A percentile compares a stretch with the other conserved stretches of the same genome.
Conservation (phyloP, 768 basidiomycete genomes). For the Mycena belliarum region DNA sequence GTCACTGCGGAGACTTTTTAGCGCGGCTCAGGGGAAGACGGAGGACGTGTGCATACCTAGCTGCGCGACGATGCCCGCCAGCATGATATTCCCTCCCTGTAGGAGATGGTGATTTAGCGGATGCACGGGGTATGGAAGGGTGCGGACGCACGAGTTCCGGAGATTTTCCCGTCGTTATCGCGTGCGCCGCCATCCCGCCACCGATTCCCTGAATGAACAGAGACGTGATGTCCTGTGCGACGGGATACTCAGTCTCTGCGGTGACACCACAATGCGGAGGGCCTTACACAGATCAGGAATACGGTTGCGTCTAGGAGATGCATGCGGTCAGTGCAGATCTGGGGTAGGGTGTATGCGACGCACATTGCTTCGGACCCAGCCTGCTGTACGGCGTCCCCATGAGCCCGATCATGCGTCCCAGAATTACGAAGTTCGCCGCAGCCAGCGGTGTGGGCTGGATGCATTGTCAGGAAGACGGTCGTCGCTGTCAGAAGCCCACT, state of each 20-base stretch:
- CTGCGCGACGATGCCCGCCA: slow-evolving; percentile 16
- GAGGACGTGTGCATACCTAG: slow-evolving; percentile 6
- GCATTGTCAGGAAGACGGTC: too few species aligned
- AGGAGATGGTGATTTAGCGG: slow-evolving; percentile 10
- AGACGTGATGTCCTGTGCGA: slow-evolving; percentile 51
- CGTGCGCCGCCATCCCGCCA: slow-evolving; percentile 54
- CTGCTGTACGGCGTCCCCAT: slow-evolving; percentile 54
- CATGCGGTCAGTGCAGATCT: too few species aligned
- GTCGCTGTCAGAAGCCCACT: too few species aligned
- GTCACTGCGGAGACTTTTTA: slow-evolving; percentile 24
- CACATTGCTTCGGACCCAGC: slow-evolving; percentile 42
- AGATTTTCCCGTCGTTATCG: neutral
- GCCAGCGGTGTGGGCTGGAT: slow-evolving; percentile 15
- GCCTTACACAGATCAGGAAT: slow-evolving; percentile 38
- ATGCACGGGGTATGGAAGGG: too few species aligned
- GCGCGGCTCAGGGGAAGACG: too few species aligned
- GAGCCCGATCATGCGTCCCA: slow-evolving; percentile 44
- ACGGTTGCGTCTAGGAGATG: slow-evolving; percentile 45
- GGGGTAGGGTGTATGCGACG: too few species aligned
- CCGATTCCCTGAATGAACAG: slow-evolving; percentile 65
- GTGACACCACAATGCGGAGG: neutral
- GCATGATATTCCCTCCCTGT: slow-evolving; percentile 18
- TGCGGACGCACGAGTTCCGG: too few species aligned
- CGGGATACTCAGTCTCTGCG: neutral
- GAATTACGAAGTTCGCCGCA: slow-evolving; percentile 49